Percentiles rank a stretch among this genome's conserved stretches.
phyloP scores from a whole-genome alignment of 805 yeast genomes.

The Schwanniomyces yamadae region DNA sequence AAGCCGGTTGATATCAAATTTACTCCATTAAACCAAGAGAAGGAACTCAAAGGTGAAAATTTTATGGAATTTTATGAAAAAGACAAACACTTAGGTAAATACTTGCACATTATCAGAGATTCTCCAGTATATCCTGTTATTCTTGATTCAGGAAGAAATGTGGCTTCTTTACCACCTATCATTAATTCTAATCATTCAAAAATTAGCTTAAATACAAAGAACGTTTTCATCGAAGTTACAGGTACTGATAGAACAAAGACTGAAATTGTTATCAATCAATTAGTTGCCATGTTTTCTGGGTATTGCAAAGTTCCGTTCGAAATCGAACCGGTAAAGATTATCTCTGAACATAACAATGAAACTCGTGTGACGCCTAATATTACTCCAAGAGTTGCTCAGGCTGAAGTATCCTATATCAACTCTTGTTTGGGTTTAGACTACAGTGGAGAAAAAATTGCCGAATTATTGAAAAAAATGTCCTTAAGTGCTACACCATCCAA shows the following conservation, averaged over 20 bases:
- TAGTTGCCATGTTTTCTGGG: slow-evolving; percentile 94
- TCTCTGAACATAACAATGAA: slow-evolving; percentile 77
- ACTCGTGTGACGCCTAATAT: slow-evolving; percentile 76
- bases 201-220: slow-evolving; percentile 78
- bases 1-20: slow-evolving; percentile 75
- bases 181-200: slow-evolving; percentile 91
- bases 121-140: slow-evolving; percentile 91
- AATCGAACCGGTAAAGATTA: slow-evolving; percentile 85
- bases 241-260: slow-evolving; percentile 95
- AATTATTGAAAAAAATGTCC: slow-evolving; percentile 78
- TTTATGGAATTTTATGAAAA: slow-evolving; percentile 86
- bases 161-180: slow-evolving; percentile 94
- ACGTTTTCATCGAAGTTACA: slow-evolving; percentile 89
- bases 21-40: slow-evolving; percentile 70
- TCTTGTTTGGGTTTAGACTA: slow-evolving; percentile 86
- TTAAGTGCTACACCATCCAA: slow-evolving; percentile 58
- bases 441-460: slow-evolving; percentile 62
- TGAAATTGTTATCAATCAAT: slow-evolving; percentile 85
- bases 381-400: slow-evolving; percentile 62
- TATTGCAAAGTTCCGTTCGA: slow-evolving; percentile 81
- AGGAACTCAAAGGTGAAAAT: slow-evolving; percentile 69
- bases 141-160: slow-evolving; percentile 69
- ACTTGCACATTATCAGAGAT: slow-evolving; percentile 81
- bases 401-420: slow-evolving; percentile 83
- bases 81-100: slow-evolving; percentile 88